Conservation (phyloP, 2,329 filamentous ascomycete genomes). For the Pseudocercospora eumusae region DNA sequence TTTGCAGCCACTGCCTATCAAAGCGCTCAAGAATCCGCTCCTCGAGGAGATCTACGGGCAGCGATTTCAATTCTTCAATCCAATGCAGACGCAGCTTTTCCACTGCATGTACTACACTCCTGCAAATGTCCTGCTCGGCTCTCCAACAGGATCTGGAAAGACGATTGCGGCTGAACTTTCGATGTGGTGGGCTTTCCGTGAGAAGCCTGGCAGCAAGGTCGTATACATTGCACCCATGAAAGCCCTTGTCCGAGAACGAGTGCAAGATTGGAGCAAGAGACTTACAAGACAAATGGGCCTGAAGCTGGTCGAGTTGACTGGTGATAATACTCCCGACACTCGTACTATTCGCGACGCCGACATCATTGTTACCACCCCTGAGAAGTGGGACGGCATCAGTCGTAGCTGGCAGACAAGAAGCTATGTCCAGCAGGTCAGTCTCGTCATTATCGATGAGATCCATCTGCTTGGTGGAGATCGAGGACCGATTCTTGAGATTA, state of each 20-base stretch:
- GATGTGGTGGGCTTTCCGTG: constrained; percentile 99
- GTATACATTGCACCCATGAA: constrained; percentile 99
- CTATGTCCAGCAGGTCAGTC: constrained; percentile 89
- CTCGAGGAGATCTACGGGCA: constrained; percentile 86
- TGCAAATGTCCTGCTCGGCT: constrained; percentile 89
- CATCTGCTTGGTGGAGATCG: constrained; percentile 95
- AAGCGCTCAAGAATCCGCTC: constrained; percentile 80
- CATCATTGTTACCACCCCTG: constrained; percentile 97
- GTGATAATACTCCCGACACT: constrained; percentile 97
- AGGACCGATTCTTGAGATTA: constrained; percentile 97
- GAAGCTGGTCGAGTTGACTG: constrained; percentile 91
- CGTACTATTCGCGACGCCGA: constrained; percentile 93
- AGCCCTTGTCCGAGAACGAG: constrained; percentile 90
- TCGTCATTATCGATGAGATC: constrained; percentile 98
- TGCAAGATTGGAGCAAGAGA: constrained; percentile 88
- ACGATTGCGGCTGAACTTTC: constrained; percentile 93
- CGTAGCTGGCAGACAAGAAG: constrained; percentile 98
- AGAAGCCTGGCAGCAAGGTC: constrained; percentile 91
- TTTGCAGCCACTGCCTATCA: constrained; percentile 83
- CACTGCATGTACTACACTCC: constrained; percentile 92
- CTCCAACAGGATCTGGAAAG: constrained; percentile 95
- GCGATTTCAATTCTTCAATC: constrained; percentile 95
- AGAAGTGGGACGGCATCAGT: constrained; percentile 99
- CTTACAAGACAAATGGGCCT: constrained; percentile 80
- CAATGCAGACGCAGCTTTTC: constrained; percentile 99